Percentiles rank a stretch among this genome's conserved stretches.
These are phyloP conservation scores for Ricinus communis DNA, from an alignment of 345 rosid species.

Conservation along the genomic window DNA sequence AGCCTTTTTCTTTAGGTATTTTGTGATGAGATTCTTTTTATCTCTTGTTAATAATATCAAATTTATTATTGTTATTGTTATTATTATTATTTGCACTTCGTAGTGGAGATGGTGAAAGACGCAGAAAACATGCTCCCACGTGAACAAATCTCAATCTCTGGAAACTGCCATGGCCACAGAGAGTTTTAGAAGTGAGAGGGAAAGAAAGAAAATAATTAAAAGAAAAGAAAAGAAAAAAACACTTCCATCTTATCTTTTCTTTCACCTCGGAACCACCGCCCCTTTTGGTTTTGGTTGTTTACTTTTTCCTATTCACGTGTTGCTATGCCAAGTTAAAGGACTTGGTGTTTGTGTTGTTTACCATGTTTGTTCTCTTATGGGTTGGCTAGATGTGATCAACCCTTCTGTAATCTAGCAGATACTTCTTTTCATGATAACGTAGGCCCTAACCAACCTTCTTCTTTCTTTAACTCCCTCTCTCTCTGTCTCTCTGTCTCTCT, in stretches of 20 bases:
- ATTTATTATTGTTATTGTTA: neutral
- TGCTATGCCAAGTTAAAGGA: slow-evolving; percentile 43
- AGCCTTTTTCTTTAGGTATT: too few relatives aligned
- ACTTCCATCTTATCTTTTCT: slow-evolving; percentile 7
- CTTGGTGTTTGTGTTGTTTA: slow-evolving; percentile 33
- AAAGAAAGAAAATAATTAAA: too few relatives aligned
- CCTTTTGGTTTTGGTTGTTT: slow-evolving; percentile 29
- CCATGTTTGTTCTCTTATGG: slow-evolving; percentile 57
- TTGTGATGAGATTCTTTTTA: slow-evolving; percentile 11
- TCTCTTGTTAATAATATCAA: too few relatives aligned
- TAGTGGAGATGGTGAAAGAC: slow-evolving; percentile 12
- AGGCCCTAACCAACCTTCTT: slow-evolving; percentile 10
- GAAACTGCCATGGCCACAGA: slow-evolving; percentile 33
- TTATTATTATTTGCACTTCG: neutral
- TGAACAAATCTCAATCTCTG: slow-evolving; percentile 39
- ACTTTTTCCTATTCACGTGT: slow-evolving; percentile 60
- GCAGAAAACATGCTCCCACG: slow-evolving; percentile 32
- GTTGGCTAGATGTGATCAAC: slow-evolving; percentile 36
- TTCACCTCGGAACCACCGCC: slow-evolving; percentile 63
- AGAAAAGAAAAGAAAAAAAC: neutral
- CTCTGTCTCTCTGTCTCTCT: neutral
- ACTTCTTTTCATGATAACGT: slow-evolving; percentile 33
- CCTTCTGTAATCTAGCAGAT: too few relatives aligned
- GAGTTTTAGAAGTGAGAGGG: slow-evolving; percentile 3
- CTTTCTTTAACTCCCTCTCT: neutral